Conservation (phyloP, 1,284 basidiomycete genomes). For the Afroboletus lepidellus region DNA sequence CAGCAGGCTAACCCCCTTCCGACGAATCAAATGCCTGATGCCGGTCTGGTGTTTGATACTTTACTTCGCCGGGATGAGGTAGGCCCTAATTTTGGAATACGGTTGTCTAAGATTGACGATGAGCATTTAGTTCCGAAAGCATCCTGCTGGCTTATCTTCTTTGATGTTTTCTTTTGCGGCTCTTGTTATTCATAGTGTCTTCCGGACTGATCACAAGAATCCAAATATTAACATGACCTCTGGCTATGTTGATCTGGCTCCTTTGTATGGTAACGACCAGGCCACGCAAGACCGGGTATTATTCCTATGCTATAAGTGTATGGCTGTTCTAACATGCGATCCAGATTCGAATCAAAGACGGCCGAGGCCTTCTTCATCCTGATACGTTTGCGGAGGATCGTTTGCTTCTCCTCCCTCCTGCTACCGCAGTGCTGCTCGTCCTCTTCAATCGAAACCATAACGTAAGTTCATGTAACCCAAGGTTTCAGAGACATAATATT, state of each 20-base stretch:
- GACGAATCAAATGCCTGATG: constrained; percentile 66
- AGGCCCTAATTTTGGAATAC: neutral
- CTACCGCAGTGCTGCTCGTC: constrained; percentile 68
- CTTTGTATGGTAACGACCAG: constrained; percentile 72
- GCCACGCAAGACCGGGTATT: constrained; percentile 57
- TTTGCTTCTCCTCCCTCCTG: constrained; percentile 78
- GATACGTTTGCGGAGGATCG: constrained; percentile 79
- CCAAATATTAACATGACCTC: constrained; percentile 80
- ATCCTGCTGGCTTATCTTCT: constrained; percentile 76
- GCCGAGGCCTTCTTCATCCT: constrained; percentile 62
- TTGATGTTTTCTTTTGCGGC: constrained; percentile 83
- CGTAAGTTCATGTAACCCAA: constrained; percentile 40
- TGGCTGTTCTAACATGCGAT: constrained; percentile 7
- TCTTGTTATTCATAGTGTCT: constrained; percentile 78
- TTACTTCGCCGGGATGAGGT: constrained; percentile 36
- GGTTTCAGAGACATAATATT: neutral
- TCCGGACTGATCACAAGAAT: constrained; percentile 67
- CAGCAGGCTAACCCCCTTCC: constrained; percentile 67
- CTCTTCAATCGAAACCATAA: constrained; percentile 87
- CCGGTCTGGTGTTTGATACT: constrained; percentile 76
- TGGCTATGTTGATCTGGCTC: constrained; percentile 83
- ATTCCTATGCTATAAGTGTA: neutral
- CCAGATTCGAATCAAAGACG: constrained; percentile 51
- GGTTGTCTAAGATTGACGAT: neutral
- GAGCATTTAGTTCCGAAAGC: constrained; percentile 57